phyloP scores from a whole-genome alignment of 1,284 basidiomycete species.

The Heterobasidion parviporum region DNA sequence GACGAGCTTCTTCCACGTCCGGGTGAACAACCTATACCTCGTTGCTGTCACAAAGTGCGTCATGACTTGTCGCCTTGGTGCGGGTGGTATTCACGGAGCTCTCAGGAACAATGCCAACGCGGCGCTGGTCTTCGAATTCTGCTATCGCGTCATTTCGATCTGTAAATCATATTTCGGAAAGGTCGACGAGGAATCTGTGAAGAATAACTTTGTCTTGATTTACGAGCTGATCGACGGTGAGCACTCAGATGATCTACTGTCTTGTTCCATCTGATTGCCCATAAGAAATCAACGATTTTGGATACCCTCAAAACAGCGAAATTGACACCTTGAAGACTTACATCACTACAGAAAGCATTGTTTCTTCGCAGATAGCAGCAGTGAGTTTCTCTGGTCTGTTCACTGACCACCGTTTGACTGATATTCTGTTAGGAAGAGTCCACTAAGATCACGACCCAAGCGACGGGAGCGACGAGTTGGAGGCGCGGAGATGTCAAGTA shows the following conservation, averaged over 20 bases:
- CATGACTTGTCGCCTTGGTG: neutral
- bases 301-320: conserved; percentile 99
- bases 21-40: conserved; percentile 91
- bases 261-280: conserved; percentile 3
- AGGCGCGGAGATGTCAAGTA: conserved; percentile 92
- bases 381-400: conserved; percentile 35
- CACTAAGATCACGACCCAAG: conserved; percentile 93
- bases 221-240: conserved; percentile 93
- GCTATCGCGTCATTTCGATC: conserved; percentile 93
- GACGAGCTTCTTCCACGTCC: conserved; percentile 96
- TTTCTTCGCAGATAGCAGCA: conserved; percentile 73
- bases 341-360: conserved; percentile 95
- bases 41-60: conserved; percentile 91
- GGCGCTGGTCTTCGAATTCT: conserved; percentile 95
- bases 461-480: conserved; percentile 93
- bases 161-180: conserved; percentile 95
- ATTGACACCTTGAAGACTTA: conserved; percentile 96
- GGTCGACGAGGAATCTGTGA: conserved; percentile 94
- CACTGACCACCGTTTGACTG: conserved; percentile 2
- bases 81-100: neutral
- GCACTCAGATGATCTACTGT: neutral
- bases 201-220: conserved; percentile 98
- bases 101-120: conserved; percentile 91
- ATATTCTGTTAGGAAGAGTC: conserved; percentile 72
- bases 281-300: conserved; percentile 95